Evolutionary conservation across 768 basidiomycete species (phyloP).

Genomic region (Boletus rubroflammeus): DNA sequence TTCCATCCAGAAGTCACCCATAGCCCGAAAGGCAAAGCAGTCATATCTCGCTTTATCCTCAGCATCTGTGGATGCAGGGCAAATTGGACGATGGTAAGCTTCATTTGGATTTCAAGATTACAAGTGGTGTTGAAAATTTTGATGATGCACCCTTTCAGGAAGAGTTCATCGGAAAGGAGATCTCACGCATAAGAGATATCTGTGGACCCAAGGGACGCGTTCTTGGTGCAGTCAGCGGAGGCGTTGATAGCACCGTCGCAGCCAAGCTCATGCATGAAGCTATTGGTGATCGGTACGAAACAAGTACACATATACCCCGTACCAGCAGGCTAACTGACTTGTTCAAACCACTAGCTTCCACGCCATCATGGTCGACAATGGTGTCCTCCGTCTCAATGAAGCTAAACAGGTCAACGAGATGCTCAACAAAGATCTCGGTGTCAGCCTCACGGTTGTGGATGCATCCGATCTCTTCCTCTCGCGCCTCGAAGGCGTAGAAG

Average conservation of each 20-base stretch:
- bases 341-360: conserved; percentile 66
- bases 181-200: conserved; percentile 87
- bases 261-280: conserved; percentile 99
- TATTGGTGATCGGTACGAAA: conserved; percentile 84
- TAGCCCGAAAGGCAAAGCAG: conserved; percentile 81
- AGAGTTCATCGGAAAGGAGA: conserved; percentile 97
- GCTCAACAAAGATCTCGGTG: conserved; percentile 90
- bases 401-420: conserved; percentile 87
- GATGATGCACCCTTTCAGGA: conserved; percentile 47
- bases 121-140: neutral
- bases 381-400: conserved; percentile 90
- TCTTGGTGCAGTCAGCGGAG: conserved; percentile 96
- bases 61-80: conserved; percentile 77
- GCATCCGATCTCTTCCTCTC: conserved; percentile 91
- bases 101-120: conserved; percentile 4
- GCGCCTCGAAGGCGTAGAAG: conserved; percentile 85
- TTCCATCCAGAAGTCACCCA: conserved; percentile 99
- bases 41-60: conserved; percentile 81
- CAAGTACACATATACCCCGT: neutral
- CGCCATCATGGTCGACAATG: conserved; percentile 99
- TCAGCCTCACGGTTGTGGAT: conserved; percentile 94
- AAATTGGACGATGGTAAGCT: conserved; percentile 90
- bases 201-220: conserved; percentile 94
- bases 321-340: neutral
- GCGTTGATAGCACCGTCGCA: conserved; percentile 97